Conservation (phyloP, 2,329 filamentous ascomycete genomes). For the Penicillium capsulatum region DNA sequence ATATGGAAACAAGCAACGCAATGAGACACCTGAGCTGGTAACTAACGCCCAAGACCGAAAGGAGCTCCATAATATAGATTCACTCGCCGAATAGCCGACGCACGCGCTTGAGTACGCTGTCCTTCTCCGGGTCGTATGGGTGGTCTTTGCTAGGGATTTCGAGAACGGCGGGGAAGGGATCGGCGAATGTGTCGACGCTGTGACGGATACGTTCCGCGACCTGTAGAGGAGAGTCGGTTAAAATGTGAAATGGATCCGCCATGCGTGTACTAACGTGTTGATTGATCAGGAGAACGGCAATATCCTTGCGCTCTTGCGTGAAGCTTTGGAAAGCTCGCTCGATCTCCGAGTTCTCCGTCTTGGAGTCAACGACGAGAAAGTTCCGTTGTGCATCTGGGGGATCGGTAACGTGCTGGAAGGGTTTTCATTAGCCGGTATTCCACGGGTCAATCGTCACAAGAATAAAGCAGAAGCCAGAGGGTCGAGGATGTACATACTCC, state of each 20-base stretch:
- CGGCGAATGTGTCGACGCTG: slow-evolving; percentile 84
- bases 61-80: background rate
- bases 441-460: background rate
- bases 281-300: slow-evolving; percentile 94
- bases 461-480: background rate
- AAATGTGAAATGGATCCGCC: background rate
- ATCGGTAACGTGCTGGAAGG: slow-evolving; percentile 74
- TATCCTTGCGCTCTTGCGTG: slow-evolving; percentile 87
- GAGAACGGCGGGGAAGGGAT: slow-evolving; percentile 90
- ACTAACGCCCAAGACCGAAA: slow-evolving; percentile 6
- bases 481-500: slow-evolving; percentile 59
- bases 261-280: slow-evolving; percentile 67
- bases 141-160: slow-evolving; percentile 99
- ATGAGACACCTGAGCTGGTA: slow-evolving; percentile 3
- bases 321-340: slow-evolving; percentile 87
- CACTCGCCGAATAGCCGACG: slow-evolving; percentile 63
- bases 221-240: slow-evolving; percentile 45
- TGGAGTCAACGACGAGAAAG: slow-evolving; percentile 91
- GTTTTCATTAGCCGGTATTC: background rate
- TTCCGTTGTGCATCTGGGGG: slow-evolving; percentile 91
- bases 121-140: slow-evolving; percentile 97
- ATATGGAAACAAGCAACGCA: slow-evolving; percentile 5
- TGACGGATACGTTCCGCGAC: slow-evolving; percentile 91
- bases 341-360: slow-evolving; percentile 84
- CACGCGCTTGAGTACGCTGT: slow-evolving; percentile 90